Evolutionary conservation across 805 yeast species (phyloP), one percentile per base, ranked within the genome.

Genomic region (Teunomyces barrocoloradensis): DNA sequence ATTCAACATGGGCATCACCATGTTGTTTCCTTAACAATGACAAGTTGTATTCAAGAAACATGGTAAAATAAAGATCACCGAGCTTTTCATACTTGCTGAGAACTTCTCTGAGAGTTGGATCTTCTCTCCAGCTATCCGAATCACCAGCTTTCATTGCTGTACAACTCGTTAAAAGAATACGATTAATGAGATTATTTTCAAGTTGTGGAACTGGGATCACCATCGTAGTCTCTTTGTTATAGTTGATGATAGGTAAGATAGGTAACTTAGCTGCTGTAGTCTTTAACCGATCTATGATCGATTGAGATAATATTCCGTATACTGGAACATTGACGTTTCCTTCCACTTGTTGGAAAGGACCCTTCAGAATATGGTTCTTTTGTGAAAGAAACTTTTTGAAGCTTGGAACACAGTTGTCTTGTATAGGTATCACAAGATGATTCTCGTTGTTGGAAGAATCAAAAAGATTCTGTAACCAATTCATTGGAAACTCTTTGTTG

Each of bases 61-160:
- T 39, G 2, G 34, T 32, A 30, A 42, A 50, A 34, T 46, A 40
- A 7, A 46, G 36, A 6, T 27, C 37, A 2, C 53, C 53, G 9
- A 43, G 32, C 12, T 36, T 34, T 15, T 43, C 43, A 27, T 28
- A 40, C 6, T 27, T 40, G 23, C 28, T 17, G 21, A 38, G 36
- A 29, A 38, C 30, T 25, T 34, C 43, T 42, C 30, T 21, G 38
- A 38, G 20, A 37, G 28, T 25, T 27, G n/a, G 42, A 34, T 32
- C 41, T 44, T n/a, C n/a, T 23, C 32, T 27, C 43, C 43, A 40
- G 34, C 12, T 32, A 6, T 23, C 43, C 15, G 43, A 27, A 11
- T 40, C 15, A 13, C 34, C 32, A 11, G 43, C 25, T 28, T 29
- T 40, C 25, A 27, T 40, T 7, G 17, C 34, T 6, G 25, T 17